Evolutionary conservation across 495 filamentous ascomycete genomes (phyloP), one percentile per base, ranked within the genome.

Genomic region (Pyrenula massariospora): DNA sequence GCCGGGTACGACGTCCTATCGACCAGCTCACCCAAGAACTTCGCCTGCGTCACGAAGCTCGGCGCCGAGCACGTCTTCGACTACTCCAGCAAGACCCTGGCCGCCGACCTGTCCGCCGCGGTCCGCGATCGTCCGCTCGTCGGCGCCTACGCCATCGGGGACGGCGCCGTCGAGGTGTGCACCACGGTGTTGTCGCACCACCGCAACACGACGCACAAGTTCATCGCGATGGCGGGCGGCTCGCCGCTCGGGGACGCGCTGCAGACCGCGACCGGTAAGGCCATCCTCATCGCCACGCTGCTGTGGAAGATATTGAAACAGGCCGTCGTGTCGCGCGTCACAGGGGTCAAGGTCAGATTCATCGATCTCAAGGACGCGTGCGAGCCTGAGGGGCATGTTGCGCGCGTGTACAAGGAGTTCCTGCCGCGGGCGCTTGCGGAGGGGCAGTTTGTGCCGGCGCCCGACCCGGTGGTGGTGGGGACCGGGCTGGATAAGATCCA

Each of bases 1-100:
- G 73, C 84, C 0, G 84, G 84, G 1, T 77, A 77, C 23, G 74
- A 79, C 12, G 84, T 87, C 1, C 63, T 84, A 51, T 68, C 77
- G 0, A 83, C 81, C 0, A 69, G 78, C 0, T 77, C 74, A 1
- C 65, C 68, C 1, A 71, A 71, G 59, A 86, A 87, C 63, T 74
- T 78, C 36, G 73, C 73, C 0, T 75, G 72, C 54, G 64, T 79
- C 42, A 75, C 73, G 59, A 60, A 55, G 1, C 70, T 84, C 0
- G 83, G 84, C 3, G 84, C 84, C 2, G 68, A 52, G 21, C 54
- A 70, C 15, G 78, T 75, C 1, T 80, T 84, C 54, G 82, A 88
- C 65, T 84, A 87, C 65, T 68, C 69, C 10, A 67, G 61, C 50
- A 21, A 60, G 2, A 68, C 60, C 0, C 63, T 76, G 0, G 63